These are phyloP conservation scores for Suhomyces panamericanus DNA, from an alignment of 1,139 yeast species.

Conservation along the genomic window DNA sequence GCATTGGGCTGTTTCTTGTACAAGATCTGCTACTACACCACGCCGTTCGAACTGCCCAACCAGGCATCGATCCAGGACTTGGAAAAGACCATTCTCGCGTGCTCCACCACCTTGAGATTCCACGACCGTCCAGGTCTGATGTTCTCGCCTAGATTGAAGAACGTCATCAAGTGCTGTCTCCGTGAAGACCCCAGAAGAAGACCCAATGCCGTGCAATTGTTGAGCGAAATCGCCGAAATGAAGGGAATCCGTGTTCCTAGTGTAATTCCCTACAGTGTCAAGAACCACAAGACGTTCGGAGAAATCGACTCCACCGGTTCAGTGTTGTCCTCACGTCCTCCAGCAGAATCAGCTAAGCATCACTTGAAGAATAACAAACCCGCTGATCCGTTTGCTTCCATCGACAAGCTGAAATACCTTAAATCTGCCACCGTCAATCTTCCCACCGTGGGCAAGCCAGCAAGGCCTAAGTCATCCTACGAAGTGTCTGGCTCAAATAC, in stretches of 20 bases:
- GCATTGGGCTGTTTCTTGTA: slow-evolving; percentile 90
- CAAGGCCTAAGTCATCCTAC: slow-evolving; percentile 25
- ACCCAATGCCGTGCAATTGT: slow-evolving; percentile 70
- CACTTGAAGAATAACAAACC: slow-evolving; percentile 9
- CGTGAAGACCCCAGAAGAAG: slow-evolving; percentile 69
- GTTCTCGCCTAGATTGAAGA: slow-evolving; percentile 50
- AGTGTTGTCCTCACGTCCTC: slow-evolving; percentile 5
- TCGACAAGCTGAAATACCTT: slow-evolving; percentile 37
- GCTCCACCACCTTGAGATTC: slow-evolving; percentile 35
- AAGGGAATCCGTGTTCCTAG: slow-evolving; percentile 57
- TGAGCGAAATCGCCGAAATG: slow-evolving; percentile 68
- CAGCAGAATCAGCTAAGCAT: slow-evolving; percentile 2
- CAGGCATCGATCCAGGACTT: slow-evolving; percentile 40
- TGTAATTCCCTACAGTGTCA: slow-evolving; percentile 40
- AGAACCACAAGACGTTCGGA: slow-evolving; percentile 3
- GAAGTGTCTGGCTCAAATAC: slow-evolving; percentile 4
- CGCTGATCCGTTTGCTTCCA: slow-evolving; percentile 40
- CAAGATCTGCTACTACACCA: slow-evolving; percentile 88
- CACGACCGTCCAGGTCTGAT: slow-evolving; percentile 40
- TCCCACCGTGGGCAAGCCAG: slow-evolving; percentile 11
- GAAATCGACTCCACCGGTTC: not conserved
- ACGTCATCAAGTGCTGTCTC: slow-evolving; percentile 60
- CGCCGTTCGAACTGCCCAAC: slow-evolving; percentile 81
- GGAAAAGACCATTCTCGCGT: slow-evolving; percentile 40
- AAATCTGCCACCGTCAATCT: slow-evolving; percentile 12